Base-by-base conservation (phyloP, 441 rosid genomes). In the Flueggea neowawraea region DNA sequence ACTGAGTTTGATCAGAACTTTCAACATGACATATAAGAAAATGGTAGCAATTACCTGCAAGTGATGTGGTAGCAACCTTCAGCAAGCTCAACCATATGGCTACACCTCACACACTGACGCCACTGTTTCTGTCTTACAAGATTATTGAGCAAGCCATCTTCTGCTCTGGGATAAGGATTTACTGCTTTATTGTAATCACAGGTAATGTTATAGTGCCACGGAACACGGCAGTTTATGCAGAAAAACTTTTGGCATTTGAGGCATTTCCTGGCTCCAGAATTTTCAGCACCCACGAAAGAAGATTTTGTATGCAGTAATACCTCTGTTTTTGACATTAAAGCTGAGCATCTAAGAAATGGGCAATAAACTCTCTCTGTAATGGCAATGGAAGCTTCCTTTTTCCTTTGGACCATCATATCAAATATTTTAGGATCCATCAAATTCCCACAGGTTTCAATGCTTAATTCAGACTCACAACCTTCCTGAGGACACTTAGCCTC, bases 1-100 rank as follows among this genome's bases (percentile, higher is more conserved):
- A 22, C 28, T 22, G 28, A 22, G 28, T 0, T 22, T 22, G 28
- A 22, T 22, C 28, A 22, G 41, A 36, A 36, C 41, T 36, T 36
- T 36, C 41, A 36, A 36, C 4, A 36, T 36, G 41, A 58, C 12
- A 2, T 15, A 43, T 10, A 16, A 47, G 12, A 12, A 57, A 36
- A 15, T 13, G 12, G 45, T 57, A 51, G 22, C 36, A 6, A 14
- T 16, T 78, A 85, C 96, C 95, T 87, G 87, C 95, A 90, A 58
- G 89, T 87, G 64, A 90, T 87, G 81, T 87, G 91, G 61, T 79
- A 80, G 72, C 95, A 90, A 33, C 96, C 96, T 44, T 75, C 74
- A 33, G 78, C 68, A 60, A 87, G 92, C 70, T 83, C 94, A 63
- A 87, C 77, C 85, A 87, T 71, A 78, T 90, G 85, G 41, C 72